Evolutionary conservation across 768 basidiomycete species (phyloP), one percentile per base, ranked within the genome.

Genomic region (Boletus insuetus): DNA sequence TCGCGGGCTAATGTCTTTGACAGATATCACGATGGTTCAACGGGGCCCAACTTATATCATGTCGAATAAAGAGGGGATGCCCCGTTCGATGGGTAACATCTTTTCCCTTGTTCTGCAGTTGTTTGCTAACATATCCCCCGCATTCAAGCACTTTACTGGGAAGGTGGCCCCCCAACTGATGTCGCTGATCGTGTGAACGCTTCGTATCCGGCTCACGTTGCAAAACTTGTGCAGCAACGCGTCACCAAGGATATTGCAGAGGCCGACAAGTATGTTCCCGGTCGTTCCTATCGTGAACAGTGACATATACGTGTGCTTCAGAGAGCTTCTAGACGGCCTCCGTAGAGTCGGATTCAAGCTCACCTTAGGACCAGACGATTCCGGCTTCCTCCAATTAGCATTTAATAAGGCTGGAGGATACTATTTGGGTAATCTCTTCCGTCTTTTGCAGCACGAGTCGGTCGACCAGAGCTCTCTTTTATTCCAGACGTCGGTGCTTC

Each of bases 341-440:
- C 69, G 75, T 37, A 75, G 75, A 54, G 74, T 73, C 3, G 87
- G 88, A 6, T 90, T 88, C 73, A 78, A 76, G 53, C 61, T 75
- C 13, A 81, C 77, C 43, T 60, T 67, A 8, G 86, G 86, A 9
- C 73, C 73, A 34, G 78, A 82, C 7, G 79, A 73, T 19, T 72
- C 79, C 1, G 86, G 87, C 0, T 75, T 82, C 56, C 53, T 79
- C 11, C 69, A 79, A 41, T 67, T 82, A 19, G 79, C 77, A 14
- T 81, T 75, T 65, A 66, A 65, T 9, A 75, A 74, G 41, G 81
- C 71, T 0, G 86, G 85, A 24, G 85, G 88, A 7, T 89, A 85
- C 67, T 89, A 89, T 68, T 71, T 87, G 2, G 85, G 87, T 81
- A 54, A 24, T 72, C 54, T 6, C 14, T 42, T 35, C 20, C 29